Base-by-base conservation (phyloP, 306 rosid species). In the Rosa persica region DNA sequence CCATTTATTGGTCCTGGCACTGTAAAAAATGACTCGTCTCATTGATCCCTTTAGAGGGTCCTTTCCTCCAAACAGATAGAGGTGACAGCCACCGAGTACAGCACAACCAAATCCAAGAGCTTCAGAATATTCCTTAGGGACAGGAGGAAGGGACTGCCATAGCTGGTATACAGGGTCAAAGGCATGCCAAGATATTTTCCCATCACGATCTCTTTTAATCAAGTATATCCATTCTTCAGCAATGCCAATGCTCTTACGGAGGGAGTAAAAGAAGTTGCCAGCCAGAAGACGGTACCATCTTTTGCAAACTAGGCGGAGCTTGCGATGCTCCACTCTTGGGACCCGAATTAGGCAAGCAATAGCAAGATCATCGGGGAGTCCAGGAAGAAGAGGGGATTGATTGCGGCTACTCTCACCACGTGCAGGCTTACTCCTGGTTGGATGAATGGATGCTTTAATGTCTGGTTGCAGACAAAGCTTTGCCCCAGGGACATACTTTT, bases 91-190 rank as follows among this genome's bases (percentile, higher is more conserved):
- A 79, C 92, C 86, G 22, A 92, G 90, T 81, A 92, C 97, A 73
- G 97, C 97, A 85, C 97, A 90, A 74, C 97, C 97, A 85, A 92
- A 92, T 81, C 96, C 97, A 61, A 92, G 91, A 81, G 96, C 93
- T 89, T 86, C 97, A 34, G 96, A 92, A 79, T 92, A 92, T 79
- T 92, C 96, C 89, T 79, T 92, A 20, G 97, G 97, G 67, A 92
- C 83, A 54, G 97, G 97, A 77, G 97, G 97, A 60, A 92, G 92
- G 82, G 97, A 90, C 81, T 92, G 97, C 96, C 97, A 92, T 12
- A 89, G 87, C 87, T 92, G 93, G 86, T 89, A 92, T 58, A 76
- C 73, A 46, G 97, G 96, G 78, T 92, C 97, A 77, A 92, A 92
- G 79, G 97, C 97, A 83, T 92, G 97, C 96, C 97, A 92, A 16